A percentile compares a stretch with the other conserved stretches of the same genome.
Conservation (phyloP, 2,329 filamentous ascomycete genomes). For the Blastomyces silverae region DNA sequence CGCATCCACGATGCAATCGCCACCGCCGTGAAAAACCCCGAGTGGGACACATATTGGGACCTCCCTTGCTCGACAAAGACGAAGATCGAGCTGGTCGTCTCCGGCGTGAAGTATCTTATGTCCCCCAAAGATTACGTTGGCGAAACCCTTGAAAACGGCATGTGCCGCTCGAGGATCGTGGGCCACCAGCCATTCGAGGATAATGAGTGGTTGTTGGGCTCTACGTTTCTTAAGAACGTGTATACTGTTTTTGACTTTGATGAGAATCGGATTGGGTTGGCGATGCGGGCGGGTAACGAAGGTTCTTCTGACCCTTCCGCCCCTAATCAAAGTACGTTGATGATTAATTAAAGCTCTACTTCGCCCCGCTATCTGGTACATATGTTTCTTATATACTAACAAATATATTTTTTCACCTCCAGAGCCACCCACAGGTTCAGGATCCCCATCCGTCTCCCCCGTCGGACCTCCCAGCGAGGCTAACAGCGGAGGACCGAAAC, state of each 20-base stretch:
- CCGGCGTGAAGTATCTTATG: constrained; percentile 59
- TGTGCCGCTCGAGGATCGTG: constrained; percentile 64
- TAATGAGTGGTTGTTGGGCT: constrained; percentile 70
- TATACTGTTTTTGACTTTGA: constrained; percentile 80
- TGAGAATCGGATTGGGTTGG: constrained; percentile 33
- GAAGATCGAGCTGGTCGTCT: constrained; percentile 60
- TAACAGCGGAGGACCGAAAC: not conserved
- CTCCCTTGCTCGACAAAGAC: constrained; percentile 65
- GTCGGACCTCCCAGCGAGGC: not conserved
- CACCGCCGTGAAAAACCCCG: constrained; percentile 44
- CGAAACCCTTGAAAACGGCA: constrained; percentile 22
- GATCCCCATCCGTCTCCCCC: not conserved
- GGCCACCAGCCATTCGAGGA: constrained; percentile 59
- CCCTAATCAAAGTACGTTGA: not conserved
- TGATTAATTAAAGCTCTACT: not conserved
- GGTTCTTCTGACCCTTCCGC: not conserved
- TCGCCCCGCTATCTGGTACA: not conserved
- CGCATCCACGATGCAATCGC: constrained; percentile 62
- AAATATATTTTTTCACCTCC: not conserved
- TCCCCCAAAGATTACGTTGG: constrained; percentile 65
- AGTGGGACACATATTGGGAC: constrained; percentile 55
- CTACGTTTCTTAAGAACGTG: constrained; percentile 83
- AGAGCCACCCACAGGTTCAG: not conserved
- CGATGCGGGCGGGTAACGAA: not conserved
- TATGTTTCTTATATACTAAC: not conserved